Conservation (phyloP, 768 basidiomycete species). For the Trametes villosa region DNA sequence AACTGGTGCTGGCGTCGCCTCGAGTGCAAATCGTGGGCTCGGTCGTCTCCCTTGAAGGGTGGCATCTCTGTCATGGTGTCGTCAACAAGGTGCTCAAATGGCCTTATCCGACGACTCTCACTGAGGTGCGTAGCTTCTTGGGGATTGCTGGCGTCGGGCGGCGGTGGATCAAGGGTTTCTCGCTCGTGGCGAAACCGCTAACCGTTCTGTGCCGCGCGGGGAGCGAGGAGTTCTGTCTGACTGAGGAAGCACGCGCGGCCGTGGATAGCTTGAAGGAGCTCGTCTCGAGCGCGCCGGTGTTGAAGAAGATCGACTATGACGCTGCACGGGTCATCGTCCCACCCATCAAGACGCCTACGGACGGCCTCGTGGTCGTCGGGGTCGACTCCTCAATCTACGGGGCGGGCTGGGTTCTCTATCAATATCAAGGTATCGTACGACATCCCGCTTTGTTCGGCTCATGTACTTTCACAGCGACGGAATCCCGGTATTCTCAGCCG, state of each 20-base stretch:
- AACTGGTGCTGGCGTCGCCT: constrained; percentile 29
- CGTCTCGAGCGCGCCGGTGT: neutral
- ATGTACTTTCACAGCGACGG: constrained; percentile 35
- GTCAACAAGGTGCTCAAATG: constrained; percentile 35
- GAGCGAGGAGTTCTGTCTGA: neutral
- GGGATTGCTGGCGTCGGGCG: neutral
- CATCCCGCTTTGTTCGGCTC: constrained; percentile 37
- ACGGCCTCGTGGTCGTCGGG: neutral
- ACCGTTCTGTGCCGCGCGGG: neutral
- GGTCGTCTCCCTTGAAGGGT: constrained; percentile 35
- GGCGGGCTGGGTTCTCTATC: constrained; percentile 29
- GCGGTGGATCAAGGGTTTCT: neutral
- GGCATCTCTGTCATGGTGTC: constrained; percentile 31
- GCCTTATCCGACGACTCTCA: constrained; percentile 21
- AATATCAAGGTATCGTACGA: constrained; percentile 6
- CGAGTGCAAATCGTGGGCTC: constrained; percentile 36
- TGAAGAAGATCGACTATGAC: neutral
- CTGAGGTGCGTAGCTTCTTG: neutral
- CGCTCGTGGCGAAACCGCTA: neutral
- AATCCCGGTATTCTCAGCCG: constrained; percentile 41
- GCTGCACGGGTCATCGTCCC: neutral
- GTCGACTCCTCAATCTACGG: constrained; percentile 31
- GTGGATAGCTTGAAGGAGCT: neutral
- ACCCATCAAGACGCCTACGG: neutral
- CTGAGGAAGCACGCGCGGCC: neutral